Conservation (phyloP, 352 stramenopile species). For the Phytopythium chamaehyphon region DNA sequence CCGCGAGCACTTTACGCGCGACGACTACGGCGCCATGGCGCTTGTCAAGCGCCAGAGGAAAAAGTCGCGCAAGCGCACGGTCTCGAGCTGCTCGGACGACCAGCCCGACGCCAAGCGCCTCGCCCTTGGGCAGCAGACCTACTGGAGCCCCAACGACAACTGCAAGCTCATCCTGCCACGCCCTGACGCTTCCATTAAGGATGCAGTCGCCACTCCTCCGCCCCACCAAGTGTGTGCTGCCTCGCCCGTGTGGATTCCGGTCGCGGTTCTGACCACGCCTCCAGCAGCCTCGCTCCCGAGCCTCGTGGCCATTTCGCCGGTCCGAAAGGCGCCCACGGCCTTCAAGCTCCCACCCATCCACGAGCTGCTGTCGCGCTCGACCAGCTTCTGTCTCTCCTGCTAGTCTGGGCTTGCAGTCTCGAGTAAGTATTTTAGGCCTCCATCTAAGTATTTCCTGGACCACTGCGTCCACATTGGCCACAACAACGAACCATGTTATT, state of each 20-base stretch:
- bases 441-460: no score
- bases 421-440: no score
- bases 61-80: conserved; percentile 73
- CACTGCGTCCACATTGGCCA: no score
- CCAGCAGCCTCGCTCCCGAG: conserved; percentile 17
- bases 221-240: conserved; percentile 2
- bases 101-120: conserved; percentile 32
- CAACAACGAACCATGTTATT: no score
- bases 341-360: conserved; percentile 59
- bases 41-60: conserved; percentile 86
- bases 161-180: conserved; percentile 70
- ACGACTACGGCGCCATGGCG: conserved; percentile 84
- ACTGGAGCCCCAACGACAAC: conserved; percentile 32
- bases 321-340: conserved; percentile 27
- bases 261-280: conserved; percentile 4
- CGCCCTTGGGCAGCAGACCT: conserved; percentile 9
- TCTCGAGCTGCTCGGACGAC: conserved; percentile 13
- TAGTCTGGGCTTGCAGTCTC: no score
- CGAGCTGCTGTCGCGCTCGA: conserved; percentile 34
- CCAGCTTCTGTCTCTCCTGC: conserved; percentile 20
- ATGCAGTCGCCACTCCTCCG: conserved; percentile 1
- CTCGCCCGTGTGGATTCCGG: conserved; percentile 10
- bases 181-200: conserved; percentile 12
- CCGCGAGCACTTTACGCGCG: conserved; percentile 76
- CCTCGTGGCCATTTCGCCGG: conserved; percentile 37